Base-by-base conservation (phyloP, 139 green algal genomes). In the Coccomyxa sp. region DNA sequence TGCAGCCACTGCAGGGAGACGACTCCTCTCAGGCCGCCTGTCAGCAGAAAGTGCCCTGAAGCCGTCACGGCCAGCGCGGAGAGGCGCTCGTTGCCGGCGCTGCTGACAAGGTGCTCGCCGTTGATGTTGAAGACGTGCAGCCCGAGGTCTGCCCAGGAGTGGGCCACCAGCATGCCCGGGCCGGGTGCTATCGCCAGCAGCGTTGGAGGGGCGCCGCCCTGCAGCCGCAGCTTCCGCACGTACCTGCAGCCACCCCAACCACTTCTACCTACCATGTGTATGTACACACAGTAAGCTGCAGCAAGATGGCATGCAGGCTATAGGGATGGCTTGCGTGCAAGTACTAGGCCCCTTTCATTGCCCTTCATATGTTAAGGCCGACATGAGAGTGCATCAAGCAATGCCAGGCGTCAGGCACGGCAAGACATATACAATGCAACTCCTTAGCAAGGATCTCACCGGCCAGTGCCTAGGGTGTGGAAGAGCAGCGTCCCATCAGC, bases 81-180 rank as follows among this genome's bases (percentile, higher is more conserved):
- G 40, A 92, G 80, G 39, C 78, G 76, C 82, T 90, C 86, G 31
- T 64, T 84, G 54, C 54, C 73, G 50, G 86, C 79, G 8, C 55
- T 76, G 1, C 55, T 77, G 35, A 76, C 78, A 18, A 89, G 41
- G 41, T 76, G 79, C 39, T 76, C 68, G n/a, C 79, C 80, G 76
- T 88, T 91, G 74, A 87, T n/a, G n/a, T 68, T 87, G 82, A 80
- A 84, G 9, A 73, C 70, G 58, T 88, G 84, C n/a, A 90, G 81
- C 24, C 64, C 50, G 71, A 89, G 75, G 77, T 87, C 83, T 9
- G 68, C 31, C 40, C 79, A 64, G 78, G 69, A 80, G 79, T 90
- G 84, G 18, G 78, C 82, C 40, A 88, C 39, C 64, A 92, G 71
- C 29, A 81, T 44, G 31, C 81, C 85, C 38, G 55, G 73, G 22